phyloP scores from a whole-genome alignment of 2,329 filamentous ascomycete genomes.

The Claviceps pazoutovae region DNA sequence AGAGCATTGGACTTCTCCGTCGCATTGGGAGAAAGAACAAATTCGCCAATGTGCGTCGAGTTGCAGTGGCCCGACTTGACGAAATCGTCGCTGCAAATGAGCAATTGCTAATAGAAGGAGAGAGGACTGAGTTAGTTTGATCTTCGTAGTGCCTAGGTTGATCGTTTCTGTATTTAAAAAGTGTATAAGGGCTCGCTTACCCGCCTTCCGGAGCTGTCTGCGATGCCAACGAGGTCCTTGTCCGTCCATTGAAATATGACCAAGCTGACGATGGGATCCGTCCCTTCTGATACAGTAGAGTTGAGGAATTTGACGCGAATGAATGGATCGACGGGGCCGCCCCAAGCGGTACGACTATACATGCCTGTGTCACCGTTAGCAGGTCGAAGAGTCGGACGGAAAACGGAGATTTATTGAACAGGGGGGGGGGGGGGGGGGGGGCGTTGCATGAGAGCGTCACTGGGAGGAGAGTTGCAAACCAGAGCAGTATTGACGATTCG shows the following conservation, averaged over 20 bases:
- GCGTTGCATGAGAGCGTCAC: too few relatives aligned
- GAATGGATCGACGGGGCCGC: slow-evolving; percentile 75
- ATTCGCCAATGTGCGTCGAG: slow-evolving; percentile 64
- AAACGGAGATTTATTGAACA: not conserved
- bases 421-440: too few relatives aligned
- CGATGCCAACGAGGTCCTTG: slow-evolving; percentile 60
- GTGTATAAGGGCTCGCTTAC: slow-evolving; percentile 27
- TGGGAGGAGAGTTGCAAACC: slow-evolving; percentile 24
- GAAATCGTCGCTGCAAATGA: slow-evolving; percentile 61
- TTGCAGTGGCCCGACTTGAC: slow-evolving; percentile 61
- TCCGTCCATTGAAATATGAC: slow-evolving; percentile 94
- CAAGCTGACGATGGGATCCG: slow-evolving; percentile 66
- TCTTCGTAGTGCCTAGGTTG: not conserved
- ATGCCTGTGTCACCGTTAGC: slow-evolving; percentile 45
- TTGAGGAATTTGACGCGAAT: slow-evolving; percentile 69
- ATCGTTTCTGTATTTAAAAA: not conserved
- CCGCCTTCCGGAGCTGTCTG: slow-evolving; percentile 38
- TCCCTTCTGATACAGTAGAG: slow-evolving; percentile 38
- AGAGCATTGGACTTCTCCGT: slow-evolving; percentile 54
- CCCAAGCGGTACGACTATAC: slow-evolving; percentile 85
- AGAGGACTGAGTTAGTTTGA: not conserved
- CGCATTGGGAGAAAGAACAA: slow-evolving; percentile 66
- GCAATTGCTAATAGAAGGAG: slow-evolving; percentile 19
- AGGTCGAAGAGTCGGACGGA: slow-evolving; percentile 3
- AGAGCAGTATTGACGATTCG: slow-evolving; percentile 68